Conservation (phyloP, 2,329 filamentous ascomycete genomes). For the Alternaria burnsii region DNA sequence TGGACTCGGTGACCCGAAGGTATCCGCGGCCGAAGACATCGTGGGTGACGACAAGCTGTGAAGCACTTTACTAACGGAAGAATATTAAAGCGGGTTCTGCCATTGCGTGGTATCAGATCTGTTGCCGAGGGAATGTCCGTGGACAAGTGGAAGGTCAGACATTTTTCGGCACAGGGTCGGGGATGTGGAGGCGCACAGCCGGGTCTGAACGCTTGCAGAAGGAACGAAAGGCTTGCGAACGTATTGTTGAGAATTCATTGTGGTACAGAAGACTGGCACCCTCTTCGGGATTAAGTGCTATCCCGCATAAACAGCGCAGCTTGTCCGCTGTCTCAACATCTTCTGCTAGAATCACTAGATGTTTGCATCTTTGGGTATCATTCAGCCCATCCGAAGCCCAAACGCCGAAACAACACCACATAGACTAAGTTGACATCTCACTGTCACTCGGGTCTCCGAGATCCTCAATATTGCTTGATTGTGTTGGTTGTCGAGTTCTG, state of each 20-base stretch:
- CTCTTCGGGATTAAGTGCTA: neutral
- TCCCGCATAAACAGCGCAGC: conserved; percentile 3
- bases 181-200: conserved; percentile 5
- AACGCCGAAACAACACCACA: neutral
- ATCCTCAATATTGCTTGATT: conserved; percentile 31
- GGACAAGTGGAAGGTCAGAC: conserved; percentile 2
- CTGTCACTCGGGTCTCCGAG: conserved; percentile 28
- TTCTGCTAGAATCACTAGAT: neutral
- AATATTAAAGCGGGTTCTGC: conserved; percentile 1
- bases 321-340: neutral
- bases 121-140: conserved; percentile 8
- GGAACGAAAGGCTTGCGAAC: conserved; percentile 2
- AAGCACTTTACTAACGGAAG: conserved; percentile 1
- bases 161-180: conserved; percentile 10
- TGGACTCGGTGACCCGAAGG: conserved; percentile 3
- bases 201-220: neutral
- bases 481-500: conserved; percentile 22
- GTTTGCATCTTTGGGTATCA: neutral
- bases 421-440: conserved; percentile 7
- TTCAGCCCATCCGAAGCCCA: conserved; percentile 7
- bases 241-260: conserved; percentile 3
- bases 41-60: conserved; percentile 11
- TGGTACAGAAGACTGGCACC: neutral
- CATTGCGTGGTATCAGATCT: neutral
- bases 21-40: conserved; percentile 28